phyloP scores from a whole-genome alignment of 2,329 filamentous ascomycete species.

The Lachnellula subtilissima region DNA sequence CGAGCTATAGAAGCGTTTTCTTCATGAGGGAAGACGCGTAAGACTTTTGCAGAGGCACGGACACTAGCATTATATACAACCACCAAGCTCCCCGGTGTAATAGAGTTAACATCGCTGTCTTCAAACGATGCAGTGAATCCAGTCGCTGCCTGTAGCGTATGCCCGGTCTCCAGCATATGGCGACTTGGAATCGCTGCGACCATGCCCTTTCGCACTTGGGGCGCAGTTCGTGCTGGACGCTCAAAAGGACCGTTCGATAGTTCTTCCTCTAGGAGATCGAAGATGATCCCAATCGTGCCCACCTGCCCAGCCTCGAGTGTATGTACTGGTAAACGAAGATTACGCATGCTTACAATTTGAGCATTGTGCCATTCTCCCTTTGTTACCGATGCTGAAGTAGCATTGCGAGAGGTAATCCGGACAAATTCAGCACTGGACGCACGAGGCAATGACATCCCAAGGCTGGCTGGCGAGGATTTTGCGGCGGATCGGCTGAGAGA shows the following conservation, averaged over 20 bases:
- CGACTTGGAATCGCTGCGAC: slow-evolving; percentile 62
- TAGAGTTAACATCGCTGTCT: slow-evolving; percentile 54
- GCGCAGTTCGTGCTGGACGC: slow-evolving; percentile 29
- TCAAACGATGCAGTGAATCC: slow-evolving; percentile 69
- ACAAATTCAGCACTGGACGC: slow-evolving; percentile 50
- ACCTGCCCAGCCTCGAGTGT: slow-evolving; percentile 75
- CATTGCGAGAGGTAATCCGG: slow-evolving; percentile 48
- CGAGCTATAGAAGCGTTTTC: slow-evolving; percentile 16
- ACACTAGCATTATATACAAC: slow-evolving; percentile 88
- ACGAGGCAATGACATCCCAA: slow-evolving; percentile 49
- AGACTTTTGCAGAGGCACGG: slow-evolving; percentile 71
- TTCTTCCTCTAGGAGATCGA: slow-evolving; percentile 41
- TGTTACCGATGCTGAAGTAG: slow-evolving; percentile 46
- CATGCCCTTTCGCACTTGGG: slow-evolving; percentile 72
- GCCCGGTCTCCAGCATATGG: slow-evolving; percentile 51
- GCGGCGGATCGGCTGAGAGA: slow-evolving; percentile 40
- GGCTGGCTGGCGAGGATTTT: slow-evolving; percentile 33
- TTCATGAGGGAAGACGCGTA: slow-evolving; percentile 41
- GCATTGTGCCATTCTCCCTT: slow-evolving; percentile 75
- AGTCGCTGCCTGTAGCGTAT: slow-evolving; percentile 59
- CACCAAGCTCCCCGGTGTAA: slow-evolving; percentile 64
- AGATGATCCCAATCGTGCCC: slow-evolving; percentile 77
- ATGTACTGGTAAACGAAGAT: slow-evolving; percentile 77
- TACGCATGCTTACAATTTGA: slow-evolving; percentile 78
- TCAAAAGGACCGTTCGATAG: slow-evolving; percentile 30